Evolutionary conservation across 1,139 yeast genomes (phyloP).

Genomic region (Magnusiomyces paraingens): DNA sequence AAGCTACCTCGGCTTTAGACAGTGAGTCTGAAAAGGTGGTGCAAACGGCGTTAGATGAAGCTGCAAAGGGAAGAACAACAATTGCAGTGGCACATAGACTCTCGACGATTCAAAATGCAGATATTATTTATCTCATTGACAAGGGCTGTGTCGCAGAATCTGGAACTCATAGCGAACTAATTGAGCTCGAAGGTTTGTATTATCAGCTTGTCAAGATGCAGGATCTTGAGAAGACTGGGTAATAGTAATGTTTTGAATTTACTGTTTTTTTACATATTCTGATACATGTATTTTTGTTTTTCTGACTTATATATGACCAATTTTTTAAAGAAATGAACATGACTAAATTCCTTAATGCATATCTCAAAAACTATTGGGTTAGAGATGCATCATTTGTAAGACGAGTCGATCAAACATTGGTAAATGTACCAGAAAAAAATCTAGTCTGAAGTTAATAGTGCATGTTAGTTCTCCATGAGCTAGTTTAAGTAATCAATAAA

Average conservation of each 20-base stretch:
- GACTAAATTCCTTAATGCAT: too few species aligned
- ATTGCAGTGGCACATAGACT: conserved; percentile 86
- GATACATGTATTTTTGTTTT: neutral
- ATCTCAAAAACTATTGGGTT: too few species aligned
- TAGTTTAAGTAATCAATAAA: too few species aligned
- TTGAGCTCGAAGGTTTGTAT: conserved; percentile 35
- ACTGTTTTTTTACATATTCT: neutral
- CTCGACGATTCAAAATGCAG: conserved; percentile 91
- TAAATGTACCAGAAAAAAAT: too few species aligned
- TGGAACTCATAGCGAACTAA: conserved; percentile 42
- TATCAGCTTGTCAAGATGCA: conserved; percentile 38
- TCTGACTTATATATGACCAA: too few species aligned
- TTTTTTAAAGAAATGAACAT: too few species aligned
- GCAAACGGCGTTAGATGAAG: conserved; percentile 51
- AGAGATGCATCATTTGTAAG: too few species aligned
- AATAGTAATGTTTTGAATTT: too few species aligned
- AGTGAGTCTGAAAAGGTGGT: conserved; percentile 77
- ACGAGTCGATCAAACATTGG: too few species aligned
- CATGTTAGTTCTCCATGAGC: too few species aligned
- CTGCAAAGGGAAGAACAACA: conserved; percentile 69
- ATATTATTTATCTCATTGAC: conserved; percentile 73
- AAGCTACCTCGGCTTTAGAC: conserved; percentile 82
- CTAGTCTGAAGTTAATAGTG: too few species aligned
- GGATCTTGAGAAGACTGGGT: conserved; percentile 24
- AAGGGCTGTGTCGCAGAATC: conserved; percentile 71